Evolutionary conservation across 2,329 filamentous ascomycete species (phyloP).

Genomic region (Colletotrichum sp.): DNA sequence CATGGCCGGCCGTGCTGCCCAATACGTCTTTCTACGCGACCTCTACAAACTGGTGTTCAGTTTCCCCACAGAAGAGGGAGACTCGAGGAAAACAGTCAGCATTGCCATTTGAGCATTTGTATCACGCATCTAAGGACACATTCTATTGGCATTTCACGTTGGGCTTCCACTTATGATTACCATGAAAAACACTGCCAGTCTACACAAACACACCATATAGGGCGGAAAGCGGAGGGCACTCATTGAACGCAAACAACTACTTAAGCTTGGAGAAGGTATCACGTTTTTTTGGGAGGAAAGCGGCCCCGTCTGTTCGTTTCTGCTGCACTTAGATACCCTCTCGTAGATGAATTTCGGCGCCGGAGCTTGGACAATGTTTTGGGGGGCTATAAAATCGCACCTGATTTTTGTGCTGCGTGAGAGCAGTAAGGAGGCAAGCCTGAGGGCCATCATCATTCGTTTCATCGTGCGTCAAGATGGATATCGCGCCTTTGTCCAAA

Average conservation of each 20-base stretch:
- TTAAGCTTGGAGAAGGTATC: not conserved
- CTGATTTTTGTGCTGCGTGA: not conserved
- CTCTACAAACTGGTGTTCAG: constrained; percentile 86
- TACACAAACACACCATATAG: not conserved
- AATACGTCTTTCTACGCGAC: constrained; percentile 82
- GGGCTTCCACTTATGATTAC: not conserved
- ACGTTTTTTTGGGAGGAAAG: not conserved
- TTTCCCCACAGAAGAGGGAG: constrained; percentile 80
- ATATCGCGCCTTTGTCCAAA: not conserved
- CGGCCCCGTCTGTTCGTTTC: constrained; percentile 17
- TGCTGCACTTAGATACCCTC: constrained; percentile 25
- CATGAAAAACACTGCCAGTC: not conserved
- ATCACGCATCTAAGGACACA: not conserved
- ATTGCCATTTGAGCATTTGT: constrained; percentile 55
- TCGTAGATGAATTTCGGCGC: constrained; percentile 17
- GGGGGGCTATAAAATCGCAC: constrained; percentile 6
- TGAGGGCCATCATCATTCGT: constrained; percentile 8
- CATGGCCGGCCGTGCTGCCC: constrained; percentile 71
- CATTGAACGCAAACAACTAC: not conserved
- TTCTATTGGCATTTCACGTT: not conserved
- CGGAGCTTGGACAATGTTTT: not conserved
- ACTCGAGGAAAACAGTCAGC: constrained; percentile 67
- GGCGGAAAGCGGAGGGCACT: not conserved
- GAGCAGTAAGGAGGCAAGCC: not conserved
- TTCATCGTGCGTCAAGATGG: not conserved